Evolutionary conservation across 2,329 filamentous ascomycete species (phyloP).

Genomic region (Fusarium metavorans): DNA sequence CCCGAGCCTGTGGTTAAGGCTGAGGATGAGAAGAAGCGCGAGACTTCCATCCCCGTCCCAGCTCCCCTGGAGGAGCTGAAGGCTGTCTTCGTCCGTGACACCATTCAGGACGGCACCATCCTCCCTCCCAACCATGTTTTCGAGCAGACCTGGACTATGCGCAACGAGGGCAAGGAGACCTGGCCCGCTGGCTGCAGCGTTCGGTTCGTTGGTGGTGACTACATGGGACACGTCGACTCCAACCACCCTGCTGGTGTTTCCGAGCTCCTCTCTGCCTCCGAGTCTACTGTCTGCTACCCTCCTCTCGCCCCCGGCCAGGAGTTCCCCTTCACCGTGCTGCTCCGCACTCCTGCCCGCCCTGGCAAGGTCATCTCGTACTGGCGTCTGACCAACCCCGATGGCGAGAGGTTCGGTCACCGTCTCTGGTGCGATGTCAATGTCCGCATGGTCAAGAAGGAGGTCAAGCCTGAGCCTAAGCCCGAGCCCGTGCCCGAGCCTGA

Average conservation of each 20-base stretch:
- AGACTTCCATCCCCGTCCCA: slow-evolving; percentile 7
- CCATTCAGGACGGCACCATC: slow-evolving; percentile 80
- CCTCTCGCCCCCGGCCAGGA: slow-evolving; percentile 80
- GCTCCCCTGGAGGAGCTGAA: slow-evolving; percentile 51
- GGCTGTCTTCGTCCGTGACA: slow-evolving; percentile 81
- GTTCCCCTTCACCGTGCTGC: slow-evolving; percentile 82
- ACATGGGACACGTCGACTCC: slow-evolving; percentile 93
- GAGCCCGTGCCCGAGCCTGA: slow-evolving; percentile 46
- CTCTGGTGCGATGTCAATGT: slow-evolving; percentile 95
- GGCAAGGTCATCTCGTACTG: slow-evolving; percentile 95
- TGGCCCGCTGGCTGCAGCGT: slow-evolving; percentile 95
- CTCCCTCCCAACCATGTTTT: slow-evolving; percentile 80
- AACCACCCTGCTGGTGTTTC: slow-evolving; percentile 81
- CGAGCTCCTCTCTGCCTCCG: slow-evolving; percentile 81
- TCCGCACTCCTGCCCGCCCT: slow-evolving; percentile 81
- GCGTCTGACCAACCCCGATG: slow-evolving; percentile 87
- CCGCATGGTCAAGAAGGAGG: slow-evolving; percentile 54
- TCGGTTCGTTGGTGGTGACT: slow-evolving; percentile 92
- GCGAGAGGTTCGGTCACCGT: slow-evolving; percentile 88
- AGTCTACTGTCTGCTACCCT: slow-evolving; percentile 81
- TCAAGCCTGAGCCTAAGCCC: slow-evolving; percentile 25
- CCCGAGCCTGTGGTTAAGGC: slow-evolving; percentile 27
- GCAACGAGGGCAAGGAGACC: slow-evolving; percentile 80
- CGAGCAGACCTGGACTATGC: slow-evolving; percentile 90
- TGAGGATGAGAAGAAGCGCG: slow-evolving; percentile 31